These are phyloP conservation scores for Chenopodium album DNA, from an alignment of 148 eudicot genomes.

Conservation along the genomic window DNA sequence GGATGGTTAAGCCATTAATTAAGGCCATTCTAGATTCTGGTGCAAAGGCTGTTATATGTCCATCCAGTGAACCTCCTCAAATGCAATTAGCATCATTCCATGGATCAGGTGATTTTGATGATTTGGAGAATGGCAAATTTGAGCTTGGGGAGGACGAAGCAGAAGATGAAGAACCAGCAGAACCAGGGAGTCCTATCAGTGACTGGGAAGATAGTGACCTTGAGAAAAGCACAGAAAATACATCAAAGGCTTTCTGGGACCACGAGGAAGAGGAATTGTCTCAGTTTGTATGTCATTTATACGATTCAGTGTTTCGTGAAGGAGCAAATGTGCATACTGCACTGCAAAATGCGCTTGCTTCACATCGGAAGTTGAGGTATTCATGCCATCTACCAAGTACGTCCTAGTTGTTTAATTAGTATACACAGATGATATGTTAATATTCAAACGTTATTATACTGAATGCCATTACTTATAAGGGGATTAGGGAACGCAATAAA, in stretches of 20 bases:
- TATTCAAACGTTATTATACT: neutral
- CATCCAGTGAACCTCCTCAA: slow-evolving; percentile 80
- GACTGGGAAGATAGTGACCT: slow-evolving; percentile 96
- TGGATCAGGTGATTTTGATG: slow-evolving; percentile 61
- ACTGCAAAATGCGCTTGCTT: slow-evolving; percentile 60
- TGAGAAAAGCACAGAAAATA: slow-evolving; percentile 53
- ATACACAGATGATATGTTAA: neutral
- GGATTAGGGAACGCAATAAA: neutral
- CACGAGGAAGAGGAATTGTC: slow-evolving; percentile 88
- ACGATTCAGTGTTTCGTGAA: slow-evolving; percentile 65
- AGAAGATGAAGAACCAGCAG: slow-evolving; percentile 64
- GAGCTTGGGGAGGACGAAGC: slow-evolving; percentile 86
- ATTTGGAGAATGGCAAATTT: slow-evolving; percentile 72
- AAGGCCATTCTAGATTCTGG: slow-evolving; percentile 90
- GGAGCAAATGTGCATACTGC: slow-evolving; percentile 62
- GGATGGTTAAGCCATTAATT: slow-evolving; percentile 57
- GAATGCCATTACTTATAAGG: neutral
- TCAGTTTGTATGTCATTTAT: slow-evolving; percentile 61
- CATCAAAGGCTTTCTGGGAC: slow-evolving; percentile 54
- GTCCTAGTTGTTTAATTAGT: slow-evolving; percentile 31
- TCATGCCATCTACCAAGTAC: slow-evolving; percentile 74
- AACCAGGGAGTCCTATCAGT: slow-evolving; percentile 68
- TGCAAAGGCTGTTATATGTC: slow-evolving; percentile 89
- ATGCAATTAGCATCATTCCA: slow-evolving; percentile 65
- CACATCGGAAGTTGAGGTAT: slow-evolving; percentile 70